Base-by-base conservation (phyloP, 306 rosid genomes). In the Sicyos edulis region DNA sequence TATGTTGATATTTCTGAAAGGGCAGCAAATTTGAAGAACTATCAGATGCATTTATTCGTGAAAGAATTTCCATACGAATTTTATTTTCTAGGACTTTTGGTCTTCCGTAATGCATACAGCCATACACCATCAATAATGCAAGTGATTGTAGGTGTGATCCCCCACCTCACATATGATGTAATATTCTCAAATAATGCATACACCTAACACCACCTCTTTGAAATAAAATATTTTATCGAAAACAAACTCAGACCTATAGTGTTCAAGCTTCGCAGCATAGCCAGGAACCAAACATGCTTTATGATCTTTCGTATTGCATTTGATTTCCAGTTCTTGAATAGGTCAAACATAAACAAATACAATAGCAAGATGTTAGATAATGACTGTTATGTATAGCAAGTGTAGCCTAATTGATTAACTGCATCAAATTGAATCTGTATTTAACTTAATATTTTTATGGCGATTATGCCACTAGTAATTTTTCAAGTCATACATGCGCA, bases 401-500 rank as follows among this genome's bases (percentile, higher is more conserved):
- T 22, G 44, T 42, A 7, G 53, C 44, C 9, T 7, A 67, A 11
- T 13, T 67, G 42, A 67, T 49, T 67, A 2, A 32, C n/a, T 49
- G 42, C 14, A 12, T 49, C 40, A 65, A 47, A 55, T 47, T 47
- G 55, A 7, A 21, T 12, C 42, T 47, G 56, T 24, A 47, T 67
- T n/a, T 26, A 42, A 14, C 14, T 67, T 67, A 55, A 21, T 7
- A 2, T 34, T 34, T 65, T 70, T 57, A 9, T 45, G 29, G 24
- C 13, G 34, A 68, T 71, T 69, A 19, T 82, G 49, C 40, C 12
- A 11, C 55, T 78, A 21, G 44, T 45, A 22, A 68, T 68, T 49
- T 11, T 47, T 68, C 21, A 67, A 47, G 12, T 9, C 10, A 21
- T 68, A 47, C 16, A 21, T 72, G 65, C 37, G 63, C 22, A 78